Base-by-base conservation (phyloP, 1,139 yeast species). In the Blastobotrys ciferrii region DNA sequence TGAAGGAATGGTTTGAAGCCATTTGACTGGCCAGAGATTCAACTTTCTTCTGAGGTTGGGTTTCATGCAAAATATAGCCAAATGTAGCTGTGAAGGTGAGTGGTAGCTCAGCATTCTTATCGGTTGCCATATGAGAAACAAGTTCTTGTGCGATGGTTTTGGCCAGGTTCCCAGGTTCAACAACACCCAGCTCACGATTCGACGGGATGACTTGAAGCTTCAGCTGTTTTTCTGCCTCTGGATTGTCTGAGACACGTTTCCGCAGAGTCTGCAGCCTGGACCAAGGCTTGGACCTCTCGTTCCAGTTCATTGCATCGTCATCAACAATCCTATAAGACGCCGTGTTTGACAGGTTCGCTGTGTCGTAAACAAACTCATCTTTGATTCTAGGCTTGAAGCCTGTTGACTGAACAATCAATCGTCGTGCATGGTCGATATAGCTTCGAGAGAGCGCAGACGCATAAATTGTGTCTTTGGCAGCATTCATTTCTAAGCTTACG, bases 71-170 rank as follows among this genome's bases (percentile, higher is more conserved):
- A 5, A 66, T 30, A 41, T 57, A 58, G 1, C 71, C 71, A 36
- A 64, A 59, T 1, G 70, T 63, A n/a, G 68, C 66, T 1, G 68
- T 63, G 42, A 65, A 46, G 12, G 69, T 62, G 2, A 56, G 48
- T 9, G 59, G 56, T 4, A 32, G 32, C 20, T 7, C 15, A 11
- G 41, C 32, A 4, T 25, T 39, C 7, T 47, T 46, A 12, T 46
- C 43, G 20, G 48, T 48, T 15, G 38, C 39, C 7, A 37, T 12
- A 2, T 35, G 39, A 31, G 32, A 31, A 20, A 32, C 12, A 5
- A 17, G 39, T 14, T 32, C 25, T n/a, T 36, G 17, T 14, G 28
- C 17, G 4, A 36, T n/a, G n/a, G 15, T n/a, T 13, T 28, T 20
- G 38, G 40, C 12, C 36, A 18, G 13, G 37, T 5, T 23, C 9